Evolutionary conservation across 1,284 basidiomycete genomes (phyloP).

Genomic region (Ustilago cynodontis): DNA sequence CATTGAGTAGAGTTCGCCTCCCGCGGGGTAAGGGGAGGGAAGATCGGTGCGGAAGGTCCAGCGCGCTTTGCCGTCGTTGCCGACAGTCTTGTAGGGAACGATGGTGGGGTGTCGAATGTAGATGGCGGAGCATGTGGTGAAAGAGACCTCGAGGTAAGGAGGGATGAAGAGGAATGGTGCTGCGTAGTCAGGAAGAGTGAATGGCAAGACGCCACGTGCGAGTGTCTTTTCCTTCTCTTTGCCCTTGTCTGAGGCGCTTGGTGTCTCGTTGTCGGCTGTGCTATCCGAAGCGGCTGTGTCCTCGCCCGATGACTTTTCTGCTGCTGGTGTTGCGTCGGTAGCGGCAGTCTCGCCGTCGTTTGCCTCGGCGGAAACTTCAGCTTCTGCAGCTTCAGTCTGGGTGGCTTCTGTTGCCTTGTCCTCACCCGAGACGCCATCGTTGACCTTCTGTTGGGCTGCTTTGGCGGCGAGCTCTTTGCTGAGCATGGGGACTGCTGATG

Average conservation of each 20-base stretch:
- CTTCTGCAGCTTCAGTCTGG: conserved; percentile 17
- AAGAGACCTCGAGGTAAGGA: conserved; percentile 91
- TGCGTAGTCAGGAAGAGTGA: conserved; percentile 87
- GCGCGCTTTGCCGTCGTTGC: conserved; percentile 12
- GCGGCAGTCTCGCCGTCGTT: conserved; percentile 13
- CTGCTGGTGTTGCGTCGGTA: conserved; percentile 4
- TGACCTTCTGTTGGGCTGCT: conserved; percentile 40
- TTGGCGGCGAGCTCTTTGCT: conserved; percentile 54
- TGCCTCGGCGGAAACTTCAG: conserved; percentile 3
- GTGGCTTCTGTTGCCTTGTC: conserved; percentile 37
- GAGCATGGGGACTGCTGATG: conserved; percentile 80
- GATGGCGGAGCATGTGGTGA: conserved; percentile 89
- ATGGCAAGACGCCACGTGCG: conserved; percentile 71
- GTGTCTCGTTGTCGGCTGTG: not conserved
- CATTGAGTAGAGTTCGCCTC: conserved; percentile 65
- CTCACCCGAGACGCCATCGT: conserved; percentile 50
- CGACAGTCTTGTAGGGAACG: conserved; percentile 74
- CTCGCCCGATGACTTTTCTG: not conserved
- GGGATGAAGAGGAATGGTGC: conserved; percentile 95
- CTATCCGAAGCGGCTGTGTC: conserved; percentile 13
- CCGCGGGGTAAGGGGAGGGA: conserved; percentile 65
- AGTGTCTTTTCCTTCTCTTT: conserved; percentile 49
- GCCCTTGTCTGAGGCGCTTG: conserved; percentile 12
- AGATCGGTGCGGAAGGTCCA: conserved; percentile 63
- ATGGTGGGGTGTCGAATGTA: conserved; percentile 97